These are phyloP conservation scores for Lepraria neglecta DNA, from an alignment of 495 filamentous ascomycete species.

Conservation along the genomic window DNA sequence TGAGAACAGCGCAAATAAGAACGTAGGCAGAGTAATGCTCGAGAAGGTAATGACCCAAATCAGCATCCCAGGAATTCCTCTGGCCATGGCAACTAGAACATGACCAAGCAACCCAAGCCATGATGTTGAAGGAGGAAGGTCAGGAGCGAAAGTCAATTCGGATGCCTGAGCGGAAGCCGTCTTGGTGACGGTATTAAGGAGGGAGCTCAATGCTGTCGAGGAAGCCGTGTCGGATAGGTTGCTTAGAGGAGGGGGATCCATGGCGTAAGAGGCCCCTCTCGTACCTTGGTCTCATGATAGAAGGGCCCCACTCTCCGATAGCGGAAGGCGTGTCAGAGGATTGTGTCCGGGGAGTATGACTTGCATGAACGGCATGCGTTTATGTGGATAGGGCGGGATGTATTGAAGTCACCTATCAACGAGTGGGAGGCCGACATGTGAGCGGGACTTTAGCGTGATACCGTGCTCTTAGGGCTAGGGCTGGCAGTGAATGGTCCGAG, in stretches of 20 bases:
- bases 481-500: background rate
- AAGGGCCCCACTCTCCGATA: conserved; percentile 13
- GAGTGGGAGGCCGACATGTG: conserved; percentile 3
- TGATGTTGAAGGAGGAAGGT: conserved; percentile 23
- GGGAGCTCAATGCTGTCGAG: background rate
- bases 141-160: background rate
- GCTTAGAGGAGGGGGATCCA: conserved; percentile 14
- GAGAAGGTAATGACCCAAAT: conserved; percentile 80
- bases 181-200: conserved; percentile 4
- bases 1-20: conserved; percentile 91
- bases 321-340: background rate
- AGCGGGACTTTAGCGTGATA: conserved; percentile 3
- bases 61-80: conserved; percentile 64
- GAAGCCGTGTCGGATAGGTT: conserved; percentile 9
- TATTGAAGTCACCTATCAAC: conserved; percentile 5
- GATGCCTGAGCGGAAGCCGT: conserved; percentile 10
- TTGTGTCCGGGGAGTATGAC: background rate
- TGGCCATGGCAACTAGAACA: conserved; percentile 45
- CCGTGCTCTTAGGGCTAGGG: conserved; percentile 1
- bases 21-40: conserved; percentile 81
- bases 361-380: conserved; percentile 6
- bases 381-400: background rate
- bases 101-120: conserved; percentile 37
- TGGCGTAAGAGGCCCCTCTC: conserved; percentile 14
- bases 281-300: conserved; percentile 12